A percentile compares a stretch with the other conserved stretches of the same genome.
Conservation (phyloP, 1,284 basidiomycete species). For the Microstroma glucosiphilum region DNA sequence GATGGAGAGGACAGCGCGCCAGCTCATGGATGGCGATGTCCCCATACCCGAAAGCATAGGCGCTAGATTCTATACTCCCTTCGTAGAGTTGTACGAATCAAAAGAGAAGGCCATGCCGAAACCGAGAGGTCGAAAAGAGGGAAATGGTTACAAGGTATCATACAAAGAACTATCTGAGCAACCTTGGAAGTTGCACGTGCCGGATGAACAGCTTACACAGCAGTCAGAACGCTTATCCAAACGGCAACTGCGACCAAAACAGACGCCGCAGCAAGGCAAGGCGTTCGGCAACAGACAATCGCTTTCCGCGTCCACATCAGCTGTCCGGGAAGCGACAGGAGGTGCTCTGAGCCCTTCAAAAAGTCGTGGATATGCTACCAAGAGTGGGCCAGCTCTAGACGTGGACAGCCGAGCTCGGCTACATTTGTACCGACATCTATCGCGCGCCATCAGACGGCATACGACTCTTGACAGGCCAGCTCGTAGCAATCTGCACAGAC, state of each 20-base stretch:
- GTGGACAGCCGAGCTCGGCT: not conserved
- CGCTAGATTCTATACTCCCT: not conserved
- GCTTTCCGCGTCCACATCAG: no score
- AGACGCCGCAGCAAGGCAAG: no score
- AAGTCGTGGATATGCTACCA: not conserved
- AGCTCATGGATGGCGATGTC: slow-evolving; percentile 5
- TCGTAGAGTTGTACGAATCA: not conserved
- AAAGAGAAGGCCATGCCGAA: not conserved
- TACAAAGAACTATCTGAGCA: no score
- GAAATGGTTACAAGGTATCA: no score
- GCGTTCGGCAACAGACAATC: no score
- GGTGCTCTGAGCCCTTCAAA: not conserved
- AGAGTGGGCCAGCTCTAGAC: no score
- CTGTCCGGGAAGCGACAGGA: no score
- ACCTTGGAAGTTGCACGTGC: no score
- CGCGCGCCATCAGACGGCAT: not conserved
- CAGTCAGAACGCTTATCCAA: no score
- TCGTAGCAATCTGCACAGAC: not conserved
- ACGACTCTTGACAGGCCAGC: not conserved
- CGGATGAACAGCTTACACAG: no score
- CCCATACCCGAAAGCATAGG: not conserved
- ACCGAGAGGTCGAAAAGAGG: no score
- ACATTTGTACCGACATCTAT: not conserved
- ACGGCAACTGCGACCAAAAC: no score
- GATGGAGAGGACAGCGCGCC: not conserved